Base-by-base conservation (phyloP, 2,329 filamentous ascomycete species). In the Zasmidium angulare region DNA sequence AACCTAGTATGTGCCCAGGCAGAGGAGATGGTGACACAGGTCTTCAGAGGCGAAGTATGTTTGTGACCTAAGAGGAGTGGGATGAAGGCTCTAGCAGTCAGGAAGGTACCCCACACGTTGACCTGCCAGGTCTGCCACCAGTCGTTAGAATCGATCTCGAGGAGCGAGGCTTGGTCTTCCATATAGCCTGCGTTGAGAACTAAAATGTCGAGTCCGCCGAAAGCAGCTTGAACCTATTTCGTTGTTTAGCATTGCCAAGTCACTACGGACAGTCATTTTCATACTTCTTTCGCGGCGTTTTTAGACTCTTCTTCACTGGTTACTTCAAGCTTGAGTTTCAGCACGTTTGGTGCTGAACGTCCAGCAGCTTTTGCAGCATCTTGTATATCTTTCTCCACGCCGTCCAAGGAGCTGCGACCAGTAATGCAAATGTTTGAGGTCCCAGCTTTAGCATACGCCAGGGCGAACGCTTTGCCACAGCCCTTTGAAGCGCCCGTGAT, bases 371-470 rank as follows among this genome's bases (percentile, higher is more conserved):
- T 63, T 14, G 71, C 70, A 2, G 80, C 76, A 1, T 66, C 57
- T 3, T 66, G 64, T 12, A 83, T 66, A 0, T 73, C 71, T 12
- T 61, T 47, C 22, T 69, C 70, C 0, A 80, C 68, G 0, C 72
- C 70, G 6, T 73, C 66, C 1, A 83, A 72, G n/a, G 72, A 63
- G 2, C 79, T 82, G 21, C 85, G 79, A 0, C 82, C 84, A 11
- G 74, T 78, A 17, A 87, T 73, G 21, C 79, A 80, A 55, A 88
- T 83, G 26, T 73, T 69, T 0, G 79, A 76, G 22, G 78, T 80
- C 2, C 81, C 81, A 2, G 84, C 83, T 62, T 74, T 74, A 21
- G 83, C 84, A 64, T 80, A 87, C 11, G 81, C 79, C 17, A 82
- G 67, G 1, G 83, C 83, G 2, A 79, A 82, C 17, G 79, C 78